Conservation (phyloP, 1,284 basidiomycete genomes). For the Puccinia coronata region DNA sequence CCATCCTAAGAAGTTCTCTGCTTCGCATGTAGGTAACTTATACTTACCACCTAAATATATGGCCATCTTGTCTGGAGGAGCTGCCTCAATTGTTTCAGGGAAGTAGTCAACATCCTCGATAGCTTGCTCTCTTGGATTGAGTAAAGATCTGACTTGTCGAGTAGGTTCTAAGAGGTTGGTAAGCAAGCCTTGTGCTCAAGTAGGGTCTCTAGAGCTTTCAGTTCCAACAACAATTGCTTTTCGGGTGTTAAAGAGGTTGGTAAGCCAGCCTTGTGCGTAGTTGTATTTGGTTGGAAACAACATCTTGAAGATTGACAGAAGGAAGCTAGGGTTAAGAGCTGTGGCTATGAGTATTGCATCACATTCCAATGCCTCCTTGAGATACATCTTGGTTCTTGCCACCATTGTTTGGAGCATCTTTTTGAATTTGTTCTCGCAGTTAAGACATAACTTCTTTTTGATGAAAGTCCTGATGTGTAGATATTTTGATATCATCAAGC, state of each 20-base stretch:
- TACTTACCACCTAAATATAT: no score
- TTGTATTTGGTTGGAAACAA: not conserved
- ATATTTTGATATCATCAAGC: not conserved
- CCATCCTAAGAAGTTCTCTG: no score
- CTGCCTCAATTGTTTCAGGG: no score
- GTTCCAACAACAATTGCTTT: not conserved
- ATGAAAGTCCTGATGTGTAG: not conserved
- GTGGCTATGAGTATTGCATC: conserved; percentile 8
- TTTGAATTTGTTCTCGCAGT: not conserved
- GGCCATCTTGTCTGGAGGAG: no score
- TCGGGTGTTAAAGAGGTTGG: not conserved
- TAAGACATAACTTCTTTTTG: not conserved
- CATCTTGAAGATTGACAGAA: not conserved
- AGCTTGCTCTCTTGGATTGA: not conserved
- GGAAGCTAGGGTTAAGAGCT: not conserved
- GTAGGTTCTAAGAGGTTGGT: no score
- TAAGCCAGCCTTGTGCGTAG: not conserved
- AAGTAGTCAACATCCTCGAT: no score
- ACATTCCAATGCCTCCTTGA: not conserved
- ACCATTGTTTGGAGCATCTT: not conserved
- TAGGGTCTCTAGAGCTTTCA: not conserved
- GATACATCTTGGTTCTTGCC: not conserved
- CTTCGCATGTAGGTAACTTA: no score
- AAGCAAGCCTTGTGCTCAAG: no score
- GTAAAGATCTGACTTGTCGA: not conserved